Base-by-base conservation (phyloP, 169 alveolate genomes). In the Plasmodium cynomolgi region DNA sequence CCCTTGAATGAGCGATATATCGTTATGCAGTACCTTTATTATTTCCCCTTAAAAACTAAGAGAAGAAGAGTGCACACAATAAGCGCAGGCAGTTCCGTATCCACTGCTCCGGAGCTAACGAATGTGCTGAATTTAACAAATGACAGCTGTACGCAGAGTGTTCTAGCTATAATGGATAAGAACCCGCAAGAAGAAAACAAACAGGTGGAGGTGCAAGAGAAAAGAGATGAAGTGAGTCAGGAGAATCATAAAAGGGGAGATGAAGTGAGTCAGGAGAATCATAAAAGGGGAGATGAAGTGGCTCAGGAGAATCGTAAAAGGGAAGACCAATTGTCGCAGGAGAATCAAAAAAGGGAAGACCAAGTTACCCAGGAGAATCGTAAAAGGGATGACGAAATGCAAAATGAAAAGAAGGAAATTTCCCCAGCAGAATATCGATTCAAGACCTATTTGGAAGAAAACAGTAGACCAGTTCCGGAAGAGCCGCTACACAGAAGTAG, bases 1-100 rank as follows among this genome's bases (percentile, higher is more conserved):
- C 95, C 95, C 13, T 2, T 81, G 44, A 41, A 81, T 54, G 84
- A 91, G 29, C 71, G 50, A 44, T 91, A 81, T 81, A 20, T 50
- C 13, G 54, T 91, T 56, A 31, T 91, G 84, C 83, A 81, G 54
- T 91, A 91, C 56, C 33, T 84, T 72, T 20, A 83, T 75, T 26
- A 29, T 26, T 58, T 83, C 37, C 74, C 50, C 37, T 68, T 68
- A 29, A 29, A 8, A 68, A n/a, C 1, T 20, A 68, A 26, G 2
- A 23, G n/a, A 1, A 68, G 6, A 3, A 6, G 77, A 29, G 37
- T 29, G 20, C 37, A 8, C 1, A 3, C 41, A 9, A 68, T 5
- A 26, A 68, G 37, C 1, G 47, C 6, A 75, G 0, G 15, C 17
- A 37, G 50, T 50, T 4, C 77, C 5, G 34, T 15, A 29, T 13